Base-by-base conservation (phyloP, 179 eudicot species). In the Amaranthus tricolor region DNA sequence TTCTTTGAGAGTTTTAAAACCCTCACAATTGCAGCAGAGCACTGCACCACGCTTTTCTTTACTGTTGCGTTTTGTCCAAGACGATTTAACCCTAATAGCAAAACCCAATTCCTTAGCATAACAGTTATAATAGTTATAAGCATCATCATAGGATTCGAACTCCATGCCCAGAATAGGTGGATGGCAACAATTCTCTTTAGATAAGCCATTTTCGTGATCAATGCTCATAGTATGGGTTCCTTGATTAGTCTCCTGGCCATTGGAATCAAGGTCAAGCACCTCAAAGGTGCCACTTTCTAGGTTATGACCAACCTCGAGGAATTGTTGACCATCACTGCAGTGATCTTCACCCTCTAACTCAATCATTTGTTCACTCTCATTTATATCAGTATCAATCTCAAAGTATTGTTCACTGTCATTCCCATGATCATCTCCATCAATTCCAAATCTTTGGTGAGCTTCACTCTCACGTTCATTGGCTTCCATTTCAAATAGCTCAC, bases 1-100 rank as follows among this genome's bases (percentile, higher is more conserved):
- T 75, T 89, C 88, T 76, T 89, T 89, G 19, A 81, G 70, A 20
- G 86, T 82, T 61, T 86, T 88, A 81, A 88, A 88, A 54, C 92
- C 92, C 78, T 87, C 90, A 66, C 90, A 85, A 53, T 86, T 89
- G 78, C 90, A 86, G 77, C 92, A 89, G 66, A 89, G 88, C 20
- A 89, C 92, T 43, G 92, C 92, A 57, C 90, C 92, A 5, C 86
- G 85, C 72, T 87, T 87, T 78, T 89, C 93, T 73, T 83, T 87
- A 75, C 89, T 87, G 78, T 87, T 84, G 20, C 88, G 85, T 77
- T 87, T 87, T 54, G 88, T 85, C 93, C 93, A 87, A 11, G 90
- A 87, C n/a, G 88, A 85, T 75, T 87, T 87, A 45, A 87, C 90
- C 76, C 90, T 77, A 53, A 85, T 85, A 21, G 84, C 87, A 82